phyloP scores from a whole-genome alignment of 192 early-diverging fungal genomes.

The Funneliformis mosseae region DNA sequence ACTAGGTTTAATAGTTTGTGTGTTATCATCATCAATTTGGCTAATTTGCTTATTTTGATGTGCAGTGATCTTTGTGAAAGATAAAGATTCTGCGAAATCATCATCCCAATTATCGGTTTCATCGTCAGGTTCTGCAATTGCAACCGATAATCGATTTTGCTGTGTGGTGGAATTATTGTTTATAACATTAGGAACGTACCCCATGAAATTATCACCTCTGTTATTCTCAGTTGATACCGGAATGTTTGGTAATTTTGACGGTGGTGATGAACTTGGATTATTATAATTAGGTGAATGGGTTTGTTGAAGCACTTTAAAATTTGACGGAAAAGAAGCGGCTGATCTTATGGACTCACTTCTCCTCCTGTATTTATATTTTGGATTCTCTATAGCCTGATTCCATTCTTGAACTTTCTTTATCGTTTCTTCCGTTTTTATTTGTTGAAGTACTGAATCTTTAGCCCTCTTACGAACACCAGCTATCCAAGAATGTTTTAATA shows the following conservation, averaged over 20 bases:
- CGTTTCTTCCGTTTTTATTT: conserved; percentile 39
- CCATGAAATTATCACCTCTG: not conserved
- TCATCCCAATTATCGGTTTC: conserved; percentile 46
- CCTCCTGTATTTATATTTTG: not conserved
- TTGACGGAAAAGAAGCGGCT: not conserved
- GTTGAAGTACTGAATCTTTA: conserved; percentile 36
- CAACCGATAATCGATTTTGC: not conserved
- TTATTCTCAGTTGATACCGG: not conserved
- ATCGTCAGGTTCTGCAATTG: conserved; percentile 35
- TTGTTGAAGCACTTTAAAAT: conserved; percentile 19
- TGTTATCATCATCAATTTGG: conserved; percentile 22
- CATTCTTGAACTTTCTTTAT: conserved; percentile 46
- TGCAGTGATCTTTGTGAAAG: conserved; percentile 37
- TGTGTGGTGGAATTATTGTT: not conserved
- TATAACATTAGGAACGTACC: not conserved
- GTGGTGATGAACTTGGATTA: conserved; percentile 3
- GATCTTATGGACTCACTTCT: conserved; percentile 22
- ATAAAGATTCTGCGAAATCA: conserved; percentile 43
- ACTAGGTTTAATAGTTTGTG: not conserved
- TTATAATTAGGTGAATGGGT: conserved; percentile 1
- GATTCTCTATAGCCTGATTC: conserved; percentile 42
- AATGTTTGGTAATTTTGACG: conserved; percentile 19
- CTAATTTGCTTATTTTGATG: conserved; percentile 35
- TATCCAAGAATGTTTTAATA: conserved; percentile 75
- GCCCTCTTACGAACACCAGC: conserved; percentile 42